A percentile compares a stretch with the other conserved stretches of the same genome.
Evolutionary conservation across 768 basidiomycete genomes (phyloP).

Genomic region (Pulveroboletus sp.): DNA sequence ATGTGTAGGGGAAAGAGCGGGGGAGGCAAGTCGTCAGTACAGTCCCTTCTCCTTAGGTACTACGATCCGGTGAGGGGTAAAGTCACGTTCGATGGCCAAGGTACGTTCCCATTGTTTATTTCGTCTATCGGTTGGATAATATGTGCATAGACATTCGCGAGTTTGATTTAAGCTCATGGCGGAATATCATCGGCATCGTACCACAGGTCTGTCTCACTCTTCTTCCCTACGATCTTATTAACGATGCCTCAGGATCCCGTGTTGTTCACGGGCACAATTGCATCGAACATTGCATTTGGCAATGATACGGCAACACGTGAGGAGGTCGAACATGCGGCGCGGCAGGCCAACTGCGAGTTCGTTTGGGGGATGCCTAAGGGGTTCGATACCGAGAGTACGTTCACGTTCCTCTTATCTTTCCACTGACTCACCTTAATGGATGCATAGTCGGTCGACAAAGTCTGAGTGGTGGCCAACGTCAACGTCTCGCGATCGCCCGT

Average conservation of each 20-base stretch:
- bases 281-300: slow-evolving; percentile 92
- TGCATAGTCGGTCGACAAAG: slow-evolving; percentile 26
- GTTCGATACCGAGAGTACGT: slow-evolving; percentile 86
- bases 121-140: slow-evolving; percentile 4
- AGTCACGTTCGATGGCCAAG: slow-evolving; percentile 83
- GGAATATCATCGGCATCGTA: slow-evolving; percentile 85
- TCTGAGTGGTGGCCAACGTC: slow-evolving; percentile 66
- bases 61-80: slow-evolving; percentile 84
- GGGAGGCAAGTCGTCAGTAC: slow-evolving; percentile 90
- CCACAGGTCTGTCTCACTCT: slow-evolving; percentile 54
- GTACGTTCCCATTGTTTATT: slow-evolving; percentile 34
- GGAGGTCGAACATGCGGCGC: slow-evolving; percentile 83
- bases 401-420: too few relatives aligned
- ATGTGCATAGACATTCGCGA: slow-evolving; percentile 66
- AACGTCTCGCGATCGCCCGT: slow-evolving; percentile 78
- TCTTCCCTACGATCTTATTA: too few relatives aligned
- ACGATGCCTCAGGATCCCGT: slow-evolving; percentile 56
- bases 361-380: slow-evolving; percentile 92
- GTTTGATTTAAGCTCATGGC: slow-evolving; percentile 83
- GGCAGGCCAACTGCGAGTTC: slow-evolving; percentile 93
- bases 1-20: slow-evolving; percentile 78
- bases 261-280: slow-evolving; percentile 89
- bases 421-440: background rate
- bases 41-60: slow-evolving; percentile 81
- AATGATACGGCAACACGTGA: slow-evolving; percentile 67